phyloP scores from a whole-genome alignment of 2,329 filamentous ascomycete species.

The Aspergillus felis region DNA sequence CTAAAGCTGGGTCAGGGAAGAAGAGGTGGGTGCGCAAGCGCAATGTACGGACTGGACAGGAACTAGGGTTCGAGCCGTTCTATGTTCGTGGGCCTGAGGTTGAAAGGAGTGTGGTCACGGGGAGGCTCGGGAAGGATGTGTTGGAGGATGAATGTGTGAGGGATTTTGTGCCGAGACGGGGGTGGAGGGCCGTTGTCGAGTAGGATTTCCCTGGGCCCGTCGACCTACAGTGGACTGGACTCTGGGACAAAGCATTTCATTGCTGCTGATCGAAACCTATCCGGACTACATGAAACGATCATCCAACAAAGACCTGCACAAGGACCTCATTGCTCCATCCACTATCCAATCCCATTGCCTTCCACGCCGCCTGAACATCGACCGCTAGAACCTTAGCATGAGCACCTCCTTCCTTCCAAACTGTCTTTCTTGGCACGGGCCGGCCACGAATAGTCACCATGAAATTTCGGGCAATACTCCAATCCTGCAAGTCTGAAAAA shows the following conservation, averaged over 20 bases:
- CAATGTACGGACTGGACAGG: conserved; percentile 12
- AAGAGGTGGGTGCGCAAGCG: conserved; percentile 26
- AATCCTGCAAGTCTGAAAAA: conserved; percentile 62
- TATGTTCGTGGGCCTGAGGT: conserved; percentile 57
- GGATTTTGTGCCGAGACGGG: conserved; percentile 55
- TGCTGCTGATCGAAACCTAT: neutral
- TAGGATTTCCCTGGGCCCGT: neutral
- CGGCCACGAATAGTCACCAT: conserved; percentile 71
- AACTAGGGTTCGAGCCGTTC: conserved; percentile 53
- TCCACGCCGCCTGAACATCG: conserved; percentile 74
- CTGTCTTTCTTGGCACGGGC: conserved; percentile 64
- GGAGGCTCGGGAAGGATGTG: conserved; percentile 56
- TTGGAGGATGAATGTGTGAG: conserved; percentile 59
- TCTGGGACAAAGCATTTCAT: neutral
- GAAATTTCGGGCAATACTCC: conserved; percentile 62
- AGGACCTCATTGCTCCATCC: conserved; percentile 79
- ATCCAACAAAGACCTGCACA: conserved; percentile 57
- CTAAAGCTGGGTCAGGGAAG: conserved; percentile 3
- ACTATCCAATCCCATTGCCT: conserved; percentile 62
- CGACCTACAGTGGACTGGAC: neutral
- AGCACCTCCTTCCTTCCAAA: conserved; percentile 48
- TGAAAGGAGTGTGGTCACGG: conserved; percentile 66
- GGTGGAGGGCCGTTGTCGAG: conserved; percentile 49
- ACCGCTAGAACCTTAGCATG: conserved; percentile 65
- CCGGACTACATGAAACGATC: neutral